Percentiles rank a stretch among this genome's conserved stretches.
These are phyloP conservation scores for Agrocybe pediades DNA, from an alignment of 768 basidiomycete genomes.

Conservation along the genomic window DNA sequence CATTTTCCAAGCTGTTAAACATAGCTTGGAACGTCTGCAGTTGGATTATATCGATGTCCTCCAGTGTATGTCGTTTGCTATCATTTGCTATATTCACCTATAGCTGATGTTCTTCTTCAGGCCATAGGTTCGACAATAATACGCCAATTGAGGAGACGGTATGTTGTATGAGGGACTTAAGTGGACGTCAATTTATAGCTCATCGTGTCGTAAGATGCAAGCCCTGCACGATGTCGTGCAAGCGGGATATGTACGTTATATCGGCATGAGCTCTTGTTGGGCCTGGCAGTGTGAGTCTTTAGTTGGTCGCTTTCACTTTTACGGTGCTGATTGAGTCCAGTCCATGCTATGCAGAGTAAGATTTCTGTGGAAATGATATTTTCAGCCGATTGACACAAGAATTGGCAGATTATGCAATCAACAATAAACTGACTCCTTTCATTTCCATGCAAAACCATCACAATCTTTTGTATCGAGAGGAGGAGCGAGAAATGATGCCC, in stretches of 20 bases:
- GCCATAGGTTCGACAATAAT: slow-evolving; percentile 56
- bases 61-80: slow-evolving; percentile 48
- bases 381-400: not conserved
- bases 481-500: slow-evolving; percentile 65
- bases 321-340: slow-evolving; percentile 22
- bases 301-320: not conserved
- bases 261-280: slow-evolving; percentile 61
- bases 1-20: slow-evolving; percentile 71
- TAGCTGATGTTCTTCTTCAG: slow-evolving; percentile 29
- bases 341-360: slow-evolving; percentile 60
- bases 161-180: slow-evolving; percentile 2
- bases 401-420: slow-evolving; percentile 55
- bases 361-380: not conserved
- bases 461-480: slow-evolving; percentile 61
- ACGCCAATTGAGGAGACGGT: slow-evolving; percentile 64
- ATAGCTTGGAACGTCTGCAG: slow-evolving; percentile 65
- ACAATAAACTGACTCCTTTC: slow-evolving; percentile 58
- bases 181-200: not conserved
- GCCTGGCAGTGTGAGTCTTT: slow-evolving; percentile 52
- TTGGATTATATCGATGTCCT: slow-evolving; percentile 78
- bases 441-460: slow-evolving; percentile 73
- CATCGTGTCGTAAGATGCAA: slow-evolving; percentile 48
- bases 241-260: slow-evolving; percentile 64
- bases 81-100: not conserved
- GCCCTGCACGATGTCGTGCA: slow-evolving; percentile 70